Evolutionary conservation across 106 monocot genomes (phyloP).

Genomic region (Dendrobium officinale): DNA sequence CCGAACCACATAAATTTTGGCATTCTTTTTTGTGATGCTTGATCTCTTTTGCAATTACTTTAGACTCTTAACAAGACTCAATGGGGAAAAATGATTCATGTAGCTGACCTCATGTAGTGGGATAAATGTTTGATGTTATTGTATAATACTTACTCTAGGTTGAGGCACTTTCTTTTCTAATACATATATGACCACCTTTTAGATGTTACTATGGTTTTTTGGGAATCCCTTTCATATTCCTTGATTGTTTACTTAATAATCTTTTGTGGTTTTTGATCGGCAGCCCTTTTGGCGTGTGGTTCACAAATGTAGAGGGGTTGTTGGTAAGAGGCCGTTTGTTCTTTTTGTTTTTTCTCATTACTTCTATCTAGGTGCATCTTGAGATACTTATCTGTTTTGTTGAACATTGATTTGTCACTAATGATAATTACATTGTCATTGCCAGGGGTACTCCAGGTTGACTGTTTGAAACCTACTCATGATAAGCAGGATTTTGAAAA

Average conservation of each 20-base stretch:
- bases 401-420: background rate
- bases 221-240: background rate
- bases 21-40: too few relatives aligned
- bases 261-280: background rate
- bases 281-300: conserved; percentile 66
- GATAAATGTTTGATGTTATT: too few relatives aligned
- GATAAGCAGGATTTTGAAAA: conserved; percentile 87
- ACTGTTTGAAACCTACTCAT: conserved; percentile 74
- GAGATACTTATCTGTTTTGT: background rate
- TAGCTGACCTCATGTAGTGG: too few relatives aligned
- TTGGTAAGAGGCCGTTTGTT: conserved; percentile 34
- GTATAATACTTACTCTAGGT: background rate
- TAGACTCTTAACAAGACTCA: too few relatives aligned
- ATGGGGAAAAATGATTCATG: too few relatives aligned
- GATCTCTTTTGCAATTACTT: too few relatives aligned
- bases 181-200: background rate
- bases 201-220: background rate
- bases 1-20: too few relatives aligned
- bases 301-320: conserved; percentile 54
- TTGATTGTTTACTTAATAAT: background rate
- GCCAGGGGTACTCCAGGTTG: conserved; percentile 67
- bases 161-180: background rate
- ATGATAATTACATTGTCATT: background rate
- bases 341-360: background rate
- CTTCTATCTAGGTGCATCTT: background rate